Conservation (phyloP, 2,329 filamentous ascomycete genomes). For the Aspergillus sp. region DNA sequence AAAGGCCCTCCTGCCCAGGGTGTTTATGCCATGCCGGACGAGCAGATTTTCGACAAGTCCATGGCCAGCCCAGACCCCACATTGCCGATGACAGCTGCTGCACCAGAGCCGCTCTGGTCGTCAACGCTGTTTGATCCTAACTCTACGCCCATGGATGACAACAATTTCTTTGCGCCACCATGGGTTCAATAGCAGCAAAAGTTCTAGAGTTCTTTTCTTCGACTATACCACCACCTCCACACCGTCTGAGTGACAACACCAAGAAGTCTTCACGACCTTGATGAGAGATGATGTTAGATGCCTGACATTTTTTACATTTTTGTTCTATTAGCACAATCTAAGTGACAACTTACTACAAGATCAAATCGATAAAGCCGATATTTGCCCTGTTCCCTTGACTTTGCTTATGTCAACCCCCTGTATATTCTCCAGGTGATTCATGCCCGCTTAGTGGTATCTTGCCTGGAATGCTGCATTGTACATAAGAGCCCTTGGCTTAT, state of each 20-base stretch:
- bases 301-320: slow-evolving; percentile 28
- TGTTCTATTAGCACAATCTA: slow-evolving; percentile 34
- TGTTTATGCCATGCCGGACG: slow-evolving; percentile 29
- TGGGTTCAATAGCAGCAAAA: slow-evolving; percentile 29
- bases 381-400: slow-evolving; percentile 5
- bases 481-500: slow-evolving; percentile 6
- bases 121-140: slow-evolving; percentile 32
- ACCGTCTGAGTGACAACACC: slow-evolving; percentile 32
- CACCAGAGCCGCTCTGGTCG: slow-evolving; percentile 35
- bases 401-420: not conserved
- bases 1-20: slow-evolving; percentile 33
- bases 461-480: slow-evolving; percentile 7
- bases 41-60: slow-evolving; percentile 21
- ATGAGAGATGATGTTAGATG: slow-evolving; percentile 48
- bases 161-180: slow-evolving; percentile 28
- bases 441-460: not conserved
- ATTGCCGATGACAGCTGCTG: slow-evolving; percentile 25
- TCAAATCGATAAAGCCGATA: slow-evolving; percentile 29
- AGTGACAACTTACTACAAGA: slow-evolving; percentile 33
- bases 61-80: slow-evolving; percentile 19
- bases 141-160: slow-evolving; percentile 31
- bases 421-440: not conserved
- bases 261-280: slow-evolving; percentile 39
- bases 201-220: slow-evolving; percentile 9
- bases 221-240: slow-evolving; percentile 41